Evolutionary conservation across 352 stramenopile genomes (phyloP).

Genomic region (Phytophthora pinifolia): DNA sequence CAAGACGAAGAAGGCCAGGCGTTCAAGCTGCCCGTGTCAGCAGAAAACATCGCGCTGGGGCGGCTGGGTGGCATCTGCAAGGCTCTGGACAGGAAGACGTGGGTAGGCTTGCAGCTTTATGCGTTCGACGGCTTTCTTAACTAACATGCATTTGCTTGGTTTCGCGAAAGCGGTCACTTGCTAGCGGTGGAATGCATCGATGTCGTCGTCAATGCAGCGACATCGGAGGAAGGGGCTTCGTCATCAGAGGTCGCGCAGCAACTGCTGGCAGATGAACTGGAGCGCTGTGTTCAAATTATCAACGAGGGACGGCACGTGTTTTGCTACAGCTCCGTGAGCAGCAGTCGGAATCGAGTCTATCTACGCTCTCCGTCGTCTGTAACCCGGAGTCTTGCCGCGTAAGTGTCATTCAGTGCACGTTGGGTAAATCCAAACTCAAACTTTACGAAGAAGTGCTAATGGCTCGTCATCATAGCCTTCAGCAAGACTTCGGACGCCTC

Average conservation of each 20-base stretch:
- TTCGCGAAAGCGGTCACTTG: conserved; percentile 23
- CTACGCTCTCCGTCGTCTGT: conserved; percentile 21
- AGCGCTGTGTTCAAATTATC: neutral
- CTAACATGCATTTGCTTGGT: neutral
- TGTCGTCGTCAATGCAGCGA: conserved; percentile 3
- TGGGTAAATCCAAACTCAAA: too few species aligned
- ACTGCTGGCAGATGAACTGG: conserved; percentile 22
- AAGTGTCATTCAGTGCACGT: neutral
- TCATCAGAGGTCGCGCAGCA: neutral
- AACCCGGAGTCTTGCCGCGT: conserved; percentile 21
- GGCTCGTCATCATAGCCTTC: conserved; percentile 16
- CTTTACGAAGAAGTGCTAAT: neutral
- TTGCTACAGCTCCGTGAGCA: conserved; percentile 25
- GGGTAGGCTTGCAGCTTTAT: neutral
- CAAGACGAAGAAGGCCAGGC: conserved; percentile 1
- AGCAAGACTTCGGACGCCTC: conserved; percentile 39
- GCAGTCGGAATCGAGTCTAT: conserved; percentile 17
- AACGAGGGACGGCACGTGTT: conserved; percentile 19
- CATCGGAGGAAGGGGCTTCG: neutral
- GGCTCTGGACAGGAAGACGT: conserved; percentile 35
- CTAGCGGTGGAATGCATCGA: conserved; percentile 32
- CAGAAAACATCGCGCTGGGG: conserved; percentile 30
- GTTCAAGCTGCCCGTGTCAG: conserved; percentile 23
- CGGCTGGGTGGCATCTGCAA: conserved; percentile 42
- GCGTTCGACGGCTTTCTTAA: too few species aligned